phyloP scores from a whole-genome alignment of 768 basidiomycete species.

The Calocera viscosa region DNA sequence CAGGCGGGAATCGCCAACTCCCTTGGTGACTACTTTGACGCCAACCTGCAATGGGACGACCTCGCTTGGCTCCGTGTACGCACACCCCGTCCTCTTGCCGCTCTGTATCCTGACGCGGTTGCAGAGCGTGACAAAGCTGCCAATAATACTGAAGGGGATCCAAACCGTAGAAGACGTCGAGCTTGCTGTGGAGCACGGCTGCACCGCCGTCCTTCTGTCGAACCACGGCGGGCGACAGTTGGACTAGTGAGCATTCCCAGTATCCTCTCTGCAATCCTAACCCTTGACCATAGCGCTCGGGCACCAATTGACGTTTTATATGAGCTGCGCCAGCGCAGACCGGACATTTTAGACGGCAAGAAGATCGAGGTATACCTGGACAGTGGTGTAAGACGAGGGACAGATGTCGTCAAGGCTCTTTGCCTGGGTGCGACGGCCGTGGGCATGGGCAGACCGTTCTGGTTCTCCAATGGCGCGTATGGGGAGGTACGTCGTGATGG shows the following conservation, averaged over 20 bases:
- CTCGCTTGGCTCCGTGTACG: slow-evolving; percentile 10
- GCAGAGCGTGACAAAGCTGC: slow-evolving; percentile 21
- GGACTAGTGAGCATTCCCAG: slow-evolving; percentile 21
- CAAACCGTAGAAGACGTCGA: slow-evolving; percentile 24
- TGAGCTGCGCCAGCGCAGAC: slow-evolving; percentile 25
- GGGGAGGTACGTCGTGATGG: slow-evolving; percentile 16
- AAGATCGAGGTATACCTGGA: slow-evolving; percentile 26
- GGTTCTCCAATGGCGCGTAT: slow-evolving; percentile 46
- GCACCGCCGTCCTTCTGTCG: slow-evolving; percentile 24
- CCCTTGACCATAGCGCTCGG: slow-evolving; percentile 20
- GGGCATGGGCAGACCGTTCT: slow-evolving; percentile 72
- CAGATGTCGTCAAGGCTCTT: slow-evolving; percentile 30
- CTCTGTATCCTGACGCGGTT: slow-evolving; percentile 10
- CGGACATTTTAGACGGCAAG: slow-evolving; percentile 19
- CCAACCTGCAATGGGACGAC: slow-evolving; percentile 26
- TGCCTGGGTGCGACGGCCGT: slow-evolving; percentile 64
- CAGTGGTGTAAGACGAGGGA: slow-evolving; percentile 29
- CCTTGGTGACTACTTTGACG: slow-evolving; percentile 27
- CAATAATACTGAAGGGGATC: slow-evolving; percentile 31
- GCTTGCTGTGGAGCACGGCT: slow-evolving; percentile 22
- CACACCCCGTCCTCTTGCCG: slow-evolving; percentile 14
- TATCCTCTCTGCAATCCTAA: slow-evolving; percentile 7
- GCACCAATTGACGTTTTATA: slow-evolving; percentile 25
- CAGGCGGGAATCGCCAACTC: slow-evolving; percentile 25
- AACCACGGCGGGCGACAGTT: slow-evolving; percentile 27